Percentiles rank a stretch among this genome's conserved stretches.
These are phyloP conservation scores for Linum trigynum DNA, from an alignment of 345 rosid genomes.

Conservation along the genomic window DNA sequence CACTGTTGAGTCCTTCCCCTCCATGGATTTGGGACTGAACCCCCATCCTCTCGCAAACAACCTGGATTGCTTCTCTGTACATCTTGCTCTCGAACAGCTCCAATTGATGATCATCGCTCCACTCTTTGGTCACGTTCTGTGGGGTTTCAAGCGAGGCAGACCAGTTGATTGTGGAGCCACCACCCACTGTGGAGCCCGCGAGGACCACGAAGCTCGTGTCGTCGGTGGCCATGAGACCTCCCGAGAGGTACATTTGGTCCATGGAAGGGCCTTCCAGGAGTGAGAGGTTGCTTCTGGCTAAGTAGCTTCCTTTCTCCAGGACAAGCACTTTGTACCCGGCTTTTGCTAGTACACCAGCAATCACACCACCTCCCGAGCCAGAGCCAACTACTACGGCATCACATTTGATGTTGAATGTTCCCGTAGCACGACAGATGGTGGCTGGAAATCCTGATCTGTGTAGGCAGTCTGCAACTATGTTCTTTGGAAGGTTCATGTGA, in stretches of 20 bases:
- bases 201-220: slow-evolving; percentile 46
- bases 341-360: slow-evolving; percentile 64
- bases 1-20: slow-evolving; percentile 68
- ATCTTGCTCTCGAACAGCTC: slow-evolving; percentile 48
- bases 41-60: slow-evolving; percentile 63
- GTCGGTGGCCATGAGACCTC: slow-evolving; percentile 49
- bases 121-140: slow-evolving; percentile 57
- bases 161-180: slow-evolving; percentile 83
- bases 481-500: slow-evolving; percentile 37
- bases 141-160: slow-evolving; percentile 76
- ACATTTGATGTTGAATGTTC: slow-evolving; percentile 29
- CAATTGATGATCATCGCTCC: slow-evolving; percentile 34
- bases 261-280: slow-evolving; percentile 63
- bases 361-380: slow-evolving; percentile 74
- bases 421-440: slow-evolving; percentile 14
- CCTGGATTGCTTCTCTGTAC: slow-evolving; percentile 55
- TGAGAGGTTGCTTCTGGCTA: slow-evolving; percentile 54
- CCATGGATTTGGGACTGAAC: slow-evolving; percentile 52
- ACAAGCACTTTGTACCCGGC: slow-evolving; percentile 73
- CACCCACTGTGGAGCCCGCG: slow-evolving; percentile 81
- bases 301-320: slow-evolving; percentile 63
- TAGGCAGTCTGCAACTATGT: slow-evolving; percentile 31
- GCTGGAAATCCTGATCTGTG: slow-evolving; percentile 35
- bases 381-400: slow-evolving; percentile 84
- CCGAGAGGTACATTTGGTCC: slow-evolving; percentile 64